Conservation (phyloP, 2,329 filamentous ascomycete species). For the Xylariaceae sp. region DNA sequence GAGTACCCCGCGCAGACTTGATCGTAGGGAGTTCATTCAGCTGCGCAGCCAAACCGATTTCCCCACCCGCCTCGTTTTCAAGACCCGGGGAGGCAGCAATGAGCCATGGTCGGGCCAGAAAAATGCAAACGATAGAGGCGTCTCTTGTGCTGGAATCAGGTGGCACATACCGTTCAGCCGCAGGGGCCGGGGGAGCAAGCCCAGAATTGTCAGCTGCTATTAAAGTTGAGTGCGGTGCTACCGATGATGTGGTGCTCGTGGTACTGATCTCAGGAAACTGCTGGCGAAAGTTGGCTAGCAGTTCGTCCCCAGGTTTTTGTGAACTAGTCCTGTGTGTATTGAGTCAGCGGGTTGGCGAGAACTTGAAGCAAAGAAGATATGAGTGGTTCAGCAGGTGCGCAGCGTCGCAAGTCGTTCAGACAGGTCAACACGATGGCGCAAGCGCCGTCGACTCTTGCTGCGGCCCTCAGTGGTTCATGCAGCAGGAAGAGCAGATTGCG, state of each 20-base stretch:
- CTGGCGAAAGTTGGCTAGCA: slow-evolving; percentile 79
- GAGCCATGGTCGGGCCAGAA: slow-evolving; percentile 1
- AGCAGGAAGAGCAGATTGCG: neutral
- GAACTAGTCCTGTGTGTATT: slow-evolving; percentile 59
- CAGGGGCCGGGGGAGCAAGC: slow-evolving; percentile 22
- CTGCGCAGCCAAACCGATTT: slow-evolving; percentile 1
- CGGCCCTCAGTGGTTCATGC: neutral
- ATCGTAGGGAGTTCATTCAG: slow-evolving; percentile 13
- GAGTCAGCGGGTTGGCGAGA: slow-evolving; percentile 13
- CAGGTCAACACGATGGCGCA: neutral
- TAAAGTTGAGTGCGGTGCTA: slow-evolving; percentile 35
- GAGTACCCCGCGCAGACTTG: slow-evolving; percentile 25
- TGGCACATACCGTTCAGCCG: slow-evolving; percentile 27
- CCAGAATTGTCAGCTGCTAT: slow-evolving; percentile 29
- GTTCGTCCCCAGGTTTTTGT: slow-evolving; percentile 80
- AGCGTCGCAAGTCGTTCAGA: neutral
- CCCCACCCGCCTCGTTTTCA: slow-evolving; percentile 22
- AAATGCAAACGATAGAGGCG: slow-evolving; percentile 1
- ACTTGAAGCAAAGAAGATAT: neutral
- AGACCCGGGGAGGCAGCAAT: neutral
- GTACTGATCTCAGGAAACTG: slow-evolving; percentile 71
- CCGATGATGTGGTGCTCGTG: slow-evolving; percentile 43
- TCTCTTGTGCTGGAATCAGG: neutral
- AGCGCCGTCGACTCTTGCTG: neutral
- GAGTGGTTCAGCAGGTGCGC: neutral